Evolutionary conservation across 176 grass and related monocot genomes (phyloP).

Genomic region (Oryza nivara): DNA sequence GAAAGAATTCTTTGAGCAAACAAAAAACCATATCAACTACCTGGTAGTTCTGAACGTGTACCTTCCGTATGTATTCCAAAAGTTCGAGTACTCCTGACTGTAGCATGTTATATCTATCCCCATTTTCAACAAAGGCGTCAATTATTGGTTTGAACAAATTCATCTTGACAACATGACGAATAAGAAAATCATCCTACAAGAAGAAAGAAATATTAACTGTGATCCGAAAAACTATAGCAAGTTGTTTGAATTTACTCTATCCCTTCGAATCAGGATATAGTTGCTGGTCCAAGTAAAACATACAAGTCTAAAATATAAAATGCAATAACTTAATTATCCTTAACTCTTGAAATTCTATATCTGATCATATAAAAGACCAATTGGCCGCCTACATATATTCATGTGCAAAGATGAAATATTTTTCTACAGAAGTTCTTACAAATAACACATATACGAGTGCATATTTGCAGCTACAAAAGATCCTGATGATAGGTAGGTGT

Average conservation of each 20-base stretch:
- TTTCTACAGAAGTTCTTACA: background rate
- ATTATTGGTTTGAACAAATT: conserved; percentile 94
- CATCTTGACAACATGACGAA: conserved; percentile 89
- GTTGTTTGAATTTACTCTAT: background rate
- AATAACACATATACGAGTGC: background rate
- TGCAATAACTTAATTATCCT: background rate
- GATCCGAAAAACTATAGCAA: conserved; percentile 19
- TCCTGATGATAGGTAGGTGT: background rate
- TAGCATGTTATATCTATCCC: conserved; percentile 93
- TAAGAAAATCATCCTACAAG: conserved; percentile 91
- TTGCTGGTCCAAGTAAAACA: background rate
- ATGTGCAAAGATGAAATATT: too few species aligned
- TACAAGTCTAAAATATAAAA: background rate
- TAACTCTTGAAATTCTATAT: background rate
- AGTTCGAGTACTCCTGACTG: conserved; percentile 93
- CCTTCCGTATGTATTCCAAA: conserved; percentile 94
- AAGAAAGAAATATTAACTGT: conserved; percentile 25
- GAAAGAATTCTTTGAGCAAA: conserved; percentile 31
- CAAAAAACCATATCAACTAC: conserved; percentile 1
- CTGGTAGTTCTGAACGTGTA: conserved; percentile 46
- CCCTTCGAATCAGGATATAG: background rate
- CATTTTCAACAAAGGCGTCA: conserved; percentile 80
- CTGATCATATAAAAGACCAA: background rate
- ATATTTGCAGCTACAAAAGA: background rate
- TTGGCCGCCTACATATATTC: too few species aligned